These are phyloP conservation scores for Nakaseomyces kungkrabaensis DNA, from an alignment of 1,139 yeast species.

Conservation along the genomic window DNA sequence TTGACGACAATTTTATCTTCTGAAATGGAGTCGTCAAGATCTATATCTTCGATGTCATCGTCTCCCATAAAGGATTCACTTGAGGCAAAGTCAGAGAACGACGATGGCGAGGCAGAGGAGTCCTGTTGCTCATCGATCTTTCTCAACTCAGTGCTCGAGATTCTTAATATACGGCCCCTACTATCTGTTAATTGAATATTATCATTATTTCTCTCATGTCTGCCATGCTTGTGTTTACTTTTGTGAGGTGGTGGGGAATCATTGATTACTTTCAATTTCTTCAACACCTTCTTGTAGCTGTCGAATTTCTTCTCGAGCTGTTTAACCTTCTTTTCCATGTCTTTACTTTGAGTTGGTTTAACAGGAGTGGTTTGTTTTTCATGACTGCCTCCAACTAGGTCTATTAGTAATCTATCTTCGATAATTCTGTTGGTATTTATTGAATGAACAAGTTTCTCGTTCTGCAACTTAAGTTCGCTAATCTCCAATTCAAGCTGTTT, in stretches of 20 bases:
- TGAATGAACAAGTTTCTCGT: constrained; percentile 26
- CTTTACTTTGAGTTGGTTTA: constrained; percentile 10
- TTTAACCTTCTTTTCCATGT: constrained; percentile 24
- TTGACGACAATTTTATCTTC: constrained; percentile 3
- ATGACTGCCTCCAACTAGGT: constrained; percentile 13
- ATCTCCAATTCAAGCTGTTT: constrained; percentile 28
- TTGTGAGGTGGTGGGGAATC: constrained; percentile 4
- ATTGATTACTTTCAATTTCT: constrained; percentile 12
- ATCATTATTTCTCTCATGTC: constrained; percentile 1
- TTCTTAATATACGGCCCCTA: constrained; percentile 15
- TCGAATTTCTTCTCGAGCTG: constrained; percentile 24
- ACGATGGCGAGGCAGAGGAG: constrained; percentile 11
- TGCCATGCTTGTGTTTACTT: constrained; percentile 4
- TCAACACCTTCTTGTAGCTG: constrained; percentile 19
- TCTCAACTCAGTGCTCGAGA: constrained; percentile 18
- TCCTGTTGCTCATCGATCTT: constrained; percentile 20
- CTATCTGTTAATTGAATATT: constrained; percentile 1
- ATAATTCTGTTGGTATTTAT: constrained; percentile 20
- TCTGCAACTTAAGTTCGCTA: constrained; percentile 26
- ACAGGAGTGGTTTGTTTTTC: background rate
- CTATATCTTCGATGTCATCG: constrained; percentile 4
- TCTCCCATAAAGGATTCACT: background rate
- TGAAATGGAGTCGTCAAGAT: background rate
- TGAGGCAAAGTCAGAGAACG: constrained; percentile 3
- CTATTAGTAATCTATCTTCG: constrained; percentile 20